These are phyloP conservation scores for Solanum hybrid DNA, from an alignment of 305 asterid genomes.

Conservation along the genomic window DNA sequence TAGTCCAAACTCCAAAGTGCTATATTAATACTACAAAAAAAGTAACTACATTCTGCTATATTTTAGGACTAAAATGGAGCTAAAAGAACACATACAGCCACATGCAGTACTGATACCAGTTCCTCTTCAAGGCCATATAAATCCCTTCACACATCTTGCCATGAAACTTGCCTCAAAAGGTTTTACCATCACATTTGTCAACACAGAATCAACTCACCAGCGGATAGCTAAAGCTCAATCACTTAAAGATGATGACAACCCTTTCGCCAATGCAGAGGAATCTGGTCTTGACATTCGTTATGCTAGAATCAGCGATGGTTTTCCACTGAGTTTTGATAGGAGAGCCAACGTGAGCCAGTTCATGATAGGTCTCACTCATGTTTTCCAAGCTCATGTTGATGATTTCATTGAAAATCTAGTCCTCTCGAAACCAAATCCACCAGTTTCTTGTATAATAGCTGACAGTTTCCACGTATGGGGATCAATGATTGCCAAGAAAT, in stretches of 20 bases:
- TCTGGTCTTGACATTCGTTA: constrained; percentile 59
- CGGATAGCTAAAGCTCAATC: constrained; percentile 39
- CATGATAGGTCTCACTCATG: constrained; percentile 40
- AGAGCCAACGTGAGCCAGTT: constrained; percentile 38
- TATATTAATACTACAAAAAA: background rate
- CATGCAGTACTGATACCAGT: constrained; percentile 40
- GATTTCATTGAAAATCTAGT: constrained; percentile 30
- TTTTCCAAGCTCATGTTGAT: constrained; percentile 40
- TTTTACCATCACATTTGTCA: constrained; percentile 49
- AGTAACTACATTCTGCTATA: background rate
- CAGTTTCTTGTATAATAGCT: constrained; percentile 36
- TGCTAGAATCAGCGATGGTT: constrained; percentile 50
- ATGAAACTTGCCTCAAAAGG: constrained; percentile 33
- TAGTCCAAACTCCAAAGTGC: background rate
- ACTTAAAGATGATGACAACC: background rate
- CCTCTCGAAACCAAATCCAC: constrained; percentile 25
- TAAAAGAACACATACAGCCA: constrained; percentile 12
- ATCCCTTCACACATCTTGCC: constrained; percentile 41
- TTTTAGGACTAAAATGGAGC: background rate
- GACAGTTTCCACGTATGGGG: constrained; percentile 59
- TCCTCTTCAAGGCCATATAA: constrained; percentile 57
- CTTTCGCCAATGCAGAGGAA: constrained; percentile 26
- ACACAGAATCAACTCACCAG: constrained; percentile 53
- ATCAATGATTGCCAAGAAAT: constrained; percentile 36
- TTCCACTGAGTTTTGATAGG: constrained; percentile 48